These are phyloP conservation scores for Stephanocyclus meneghinianus DNA, from an alignment of 352 stramenopile genomes.

Conservation along the genomic window DNA sequence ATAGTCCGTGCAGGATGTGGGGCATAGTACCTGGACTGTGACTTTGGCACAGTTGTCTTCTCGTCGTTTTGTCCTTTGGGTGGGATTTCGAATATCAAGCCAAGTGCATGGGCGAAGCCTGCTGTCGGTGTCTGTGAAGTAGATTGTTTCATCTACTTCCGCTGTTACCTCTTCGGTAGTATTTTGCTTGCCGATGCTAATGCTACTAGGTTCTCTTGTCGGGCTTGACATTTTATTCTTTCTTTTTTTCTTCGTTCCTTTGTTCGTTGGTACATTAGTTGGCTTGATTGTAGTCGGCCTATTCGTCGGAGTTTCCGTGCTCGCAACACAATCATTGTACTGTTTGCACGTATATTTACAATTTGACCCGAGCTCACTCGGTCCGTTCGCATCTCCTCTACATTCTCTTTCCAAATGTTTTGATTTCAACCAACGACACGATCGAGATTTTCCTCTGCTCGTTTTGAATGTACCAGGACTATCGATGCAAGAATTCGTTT, in stretches of 20 bases:
- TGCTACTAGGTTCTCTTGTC: neutral
- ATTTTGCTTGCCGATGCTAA: neutral
- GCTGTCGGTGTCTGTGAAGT: slow-evolving; percentile 2
- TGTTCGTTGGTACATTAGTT: neutral
- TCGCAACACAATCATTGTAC: slow-evolving; percentile 36
- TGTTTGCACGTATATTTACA: slow-evolving; percentile 31
- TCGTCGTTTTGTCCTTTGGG: neutral
- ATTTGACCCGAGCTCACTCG: slow-evolving; percentile 33
- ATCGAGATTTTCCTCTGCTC: slow-evolving; percentile 19
- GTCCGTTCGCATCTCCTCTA: neutral
- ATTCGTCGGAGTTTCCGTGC: neutral
- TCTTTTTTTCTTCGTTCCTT: neutral
- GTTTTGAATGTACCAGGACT: slow-evolving; percentile 19
- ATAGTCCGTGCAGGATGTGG: neutral
- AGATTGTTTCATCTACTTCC: neutral
- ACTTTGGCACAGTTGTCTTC: slow-evolving; percentile 1
- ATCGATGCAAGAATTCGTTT: slow-evolving; percentile 25
- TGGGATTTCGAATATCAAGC: slow-evolving; percentile 3
- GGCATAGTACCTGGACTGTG: neutral
- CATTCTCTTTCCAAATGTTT: slow-evolving; percentile 33
- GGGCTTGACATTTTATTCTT: slow-evolving; percentile 1
- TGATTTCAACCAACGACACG: slow-evolving; percentile 36
- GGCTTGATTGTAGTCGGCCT: neutral
- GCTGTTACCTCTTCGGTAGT: neutral
- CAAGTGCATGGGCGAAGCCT: neutral